Evolutionary conservation across 2,329 filamentous ascomycete species (phyloP).

Genomic region (Botrytis hyacinthi): DNA sequence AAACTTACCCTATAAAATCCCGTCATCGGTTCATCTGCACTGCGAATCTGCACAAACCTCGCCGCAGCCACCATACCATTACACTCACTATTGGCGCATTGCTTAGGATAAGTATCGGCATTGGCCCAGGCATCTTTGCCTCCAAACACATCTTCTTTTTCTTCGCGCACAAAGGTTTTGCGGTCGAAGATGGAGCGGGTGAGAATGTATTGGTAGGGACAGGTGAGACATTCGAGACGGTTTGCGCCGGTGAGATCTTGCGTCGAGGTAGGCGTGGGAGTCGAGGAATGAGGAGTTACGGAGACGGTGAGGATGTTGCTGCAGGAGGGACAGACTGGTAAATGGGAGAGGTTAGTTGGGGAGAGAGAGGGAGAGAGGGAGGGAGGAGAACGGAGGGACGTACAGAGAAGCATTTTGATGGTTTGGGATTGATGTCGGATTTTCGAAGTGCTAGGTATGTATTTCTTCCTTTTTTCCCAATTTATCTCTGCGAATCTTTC

Average conservation of each 20-base stretch:
- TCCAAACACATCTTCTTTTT: conserved; percentile 86
- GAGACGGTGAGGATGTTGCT: conserved; percentile 80
- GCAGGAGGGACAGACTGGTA: conserved; percentile 75
- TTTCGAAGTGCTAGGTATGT: neutral
- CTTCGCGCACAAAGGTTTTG: conserved; percentile 75
- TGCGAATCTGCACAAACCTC: conserved; percentile 95
- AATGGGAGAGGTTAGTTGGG: neutral
- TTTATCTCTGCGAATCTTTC: neutral
- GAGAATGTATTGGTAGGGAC: conserved; percentile 86
- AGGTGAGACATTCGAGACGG: conserved; percentile 92
- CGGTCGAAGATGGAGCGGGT: conserved; percentile 76
- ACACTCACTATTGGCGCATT: conserved; percentile 81
- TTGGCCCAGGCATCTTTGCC: conserved; percentile 88
- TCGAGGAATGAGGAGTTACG: conserved; percentile 15
- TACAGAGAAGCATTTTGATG: conserved; percentile 22
- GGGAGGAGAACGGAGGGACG: neutral
- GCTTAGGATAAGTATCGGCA: conserved; percentile 77
- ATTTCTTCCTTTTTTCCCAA: neutral
- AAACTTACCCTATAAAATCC: conserved; percentile 78
- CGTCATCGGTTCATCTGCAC: conserved; percentile 98
- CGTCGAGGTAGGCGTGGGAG: conserved; percentile 26
- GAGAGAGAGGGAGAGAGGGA: no score
- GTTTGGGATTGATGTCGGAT: neutral
- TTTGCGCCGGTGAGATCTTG: conserved; percentile 49
- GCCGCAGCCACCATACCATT: conserved; percentile 84